Base-by-base conservation (phyloP, 225 moss, liverwort and hornwort species). In the Marchantia polymorpha region DNA sequence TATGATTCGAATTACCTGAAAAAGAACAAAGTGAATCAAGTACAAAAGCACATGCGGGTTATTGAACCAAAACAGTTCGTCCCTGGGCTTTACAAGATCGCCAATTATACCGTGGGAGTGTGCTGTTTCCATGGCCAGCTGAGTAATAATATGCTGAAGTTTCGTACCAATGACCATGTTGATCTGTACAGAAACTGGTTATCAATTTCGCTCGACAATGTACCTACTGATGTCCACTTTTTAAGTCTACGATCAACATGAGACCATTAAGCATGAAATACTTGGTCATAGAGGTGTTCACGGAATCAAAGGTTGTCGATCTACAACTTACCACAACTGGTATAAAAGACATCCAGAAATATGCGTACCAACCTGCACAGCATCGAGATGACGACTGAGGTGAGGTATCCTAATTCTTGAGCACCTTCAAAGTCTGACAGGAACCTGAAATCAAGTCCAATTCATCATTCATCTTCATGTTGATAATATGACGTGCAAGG, bases 271-370 rank as follows among this genome's bases (percentile, higher is more conserved):
- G 39, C 39, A 2, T 39, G 39, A 2, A 39, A 39, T 39, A 39
- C 2, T 39, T 39, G 39, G 39, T 39, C 39, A 2, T 39, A 39
- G 39, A 39, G 39, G 8, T 61, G 22, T 61, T 10, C 9, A 11
- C 31, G 30, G 67, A 59, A 0, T 56, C 6, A 3, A 49, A 27
- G 25, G 26, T 13, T 22, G 26, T 30, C 74, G 7, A n/a, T 54
- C 73, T 39, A 69, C 64, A 52, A 83, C 92, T 90, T 85, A 97
- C 97, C 46, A 91, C 20, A 56, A 88, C 69, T 52, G 97, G 97
- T 73, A 94, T 17, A 64, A 97, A 97, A 49, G 97, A 92, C 86
- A 97, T 90, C 97, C 97, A 97, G 72, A 97, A 94, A 81, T 94
- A 97, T 49, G 83, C 89, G 68, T 91, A 92, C 97, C 97, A 97